Conservation (phyloP, 805 yeast genomes). For the Nakazawaea laoshanensis region DNA sequence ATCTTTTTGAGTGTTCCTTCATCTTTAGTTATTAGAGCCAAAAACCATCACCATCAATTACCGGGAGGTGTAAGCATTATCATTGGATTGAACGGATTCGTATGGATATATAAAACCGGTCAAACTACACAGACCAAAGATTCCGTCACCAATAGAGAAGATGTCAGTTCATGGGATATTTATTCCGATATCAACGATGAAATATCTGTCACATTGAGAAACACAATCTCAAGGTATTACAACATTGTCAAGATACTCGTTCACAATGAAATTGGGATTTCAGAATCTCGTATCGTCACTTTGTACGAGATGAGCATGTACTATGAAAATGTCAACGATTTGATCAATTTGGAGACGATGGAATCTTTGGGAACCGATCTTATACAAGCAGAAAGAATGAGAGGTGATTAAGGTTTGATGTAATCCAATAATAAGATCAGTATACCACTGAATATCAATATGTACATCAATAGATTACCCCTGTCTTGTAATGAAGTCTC, state of each 20-base stretch:
- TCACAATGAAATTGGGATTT: constrained; percentile 80
- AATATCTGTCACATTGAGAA: constrained; percentile 54
- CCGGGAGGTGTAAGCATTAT: constrained; percentile 92
- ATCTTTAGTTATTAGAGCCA: constrained; percentile 73
- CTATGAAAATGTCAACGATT: constrained; percentile 58
- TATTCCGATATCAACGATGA: constrained; percentile 82
- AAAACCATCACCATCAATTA: constrained; percentile 79
- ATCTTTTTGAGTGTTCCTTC: constrained; percentile 74
- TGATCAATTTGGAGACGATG: constrained; percentile 68
- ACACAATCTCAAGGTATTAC: constrained; percentile 75
- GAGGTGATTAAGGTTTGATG: constrained; percentile 33
- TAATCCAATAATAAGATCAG: constrained; percentile 6
- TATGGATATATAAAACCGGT: constrained; percentile 79
- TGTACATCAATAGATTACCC: constrained; percentile 8
- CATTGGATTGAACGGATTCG: constrained; percentile 89
- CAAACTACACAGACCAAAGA: constrained; percentile 24
- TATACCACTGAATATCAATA: constrained; percentile 5
- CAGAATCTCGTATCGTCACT: constrained; percentile 66
- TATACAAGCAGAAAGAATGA: constrained; percentile 63
- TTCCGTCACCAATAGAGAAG: constrained; percentile 80
- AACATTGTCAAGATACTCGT: constrained; percentile 79
- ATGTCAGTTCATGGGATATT: constrained; percentile 84
- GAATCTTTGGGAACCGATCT: constrained; percentile 67
- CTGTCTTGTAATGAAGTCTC: constrained; percentile 1
- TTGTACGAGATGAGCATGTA: constrained; percentile 89